A percentile compares a stretch with the other conserved stretches of the same genome.
phyloP scores from a whole-genome alignment of 768 basidiomycete genomes.

The Obba rivulosa region DNA sequence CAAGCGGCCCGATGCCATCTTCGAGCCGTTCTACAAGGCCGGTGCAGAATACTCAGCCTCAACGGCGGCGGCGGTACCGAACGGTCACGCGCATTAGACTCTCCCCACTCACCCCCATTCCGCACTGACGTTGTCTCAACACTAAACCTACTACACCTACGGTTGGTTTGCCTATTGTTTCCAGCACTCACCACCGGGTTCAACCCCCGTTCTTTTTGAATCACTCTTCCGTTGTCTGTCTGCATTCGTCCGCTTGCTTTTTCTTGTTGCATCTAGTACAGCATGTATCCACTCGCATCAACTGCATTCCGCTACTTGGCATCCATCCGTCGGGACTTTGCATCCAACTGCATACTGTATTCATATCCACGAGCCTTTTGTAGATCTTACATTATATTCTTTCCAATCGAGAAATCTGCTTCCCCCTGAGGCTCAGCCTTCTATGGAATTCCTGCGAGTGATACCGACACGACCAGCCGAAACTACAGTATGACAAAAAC shows the following conservation, averaged over 20 bases:
- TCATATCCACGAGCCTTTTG: neutral
- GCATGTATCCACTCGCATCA: conserved; percentile 26
- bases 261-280: conserved; percentile 7
- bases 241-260: neutral
- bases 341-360: conserved; percentile 20
- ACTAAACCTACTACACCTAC: conserved; percentile 12
- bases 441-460: too few relatives aligned
- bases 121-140: conserved; percentile 15
- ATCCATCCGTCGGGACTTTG: conserved; percentile 13
- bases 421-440: too few relatives aligned
- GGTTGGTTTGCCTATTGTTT: conserved; percentile 28
- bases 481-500: too few relatives aligned
- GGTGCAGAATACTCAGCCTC: conserved; percentile 52
- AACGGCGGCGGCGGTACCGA: conserved; percentile 16
- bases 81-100: conserved; percentile 16
- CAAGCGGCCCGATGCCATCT: conserved; percentile 80
- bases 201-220: conserved; percentile 59
- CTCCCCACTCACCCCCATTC: conserved; percentile 5
- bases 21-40: conserved; percentile 77
- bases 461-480: too few relatives aligned
- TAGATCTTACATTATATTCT: too few relatives aligned
- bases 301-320: conserved; percentile 21
- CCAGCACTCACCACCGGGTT: conserved; percentile 55
- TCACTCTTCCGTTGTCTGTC: neutral
- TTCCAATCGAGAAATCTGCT: too few relatives aligned